Conservation (phyloP, 139 green algal genomes). For the Coelastrella sp. region DNA sequence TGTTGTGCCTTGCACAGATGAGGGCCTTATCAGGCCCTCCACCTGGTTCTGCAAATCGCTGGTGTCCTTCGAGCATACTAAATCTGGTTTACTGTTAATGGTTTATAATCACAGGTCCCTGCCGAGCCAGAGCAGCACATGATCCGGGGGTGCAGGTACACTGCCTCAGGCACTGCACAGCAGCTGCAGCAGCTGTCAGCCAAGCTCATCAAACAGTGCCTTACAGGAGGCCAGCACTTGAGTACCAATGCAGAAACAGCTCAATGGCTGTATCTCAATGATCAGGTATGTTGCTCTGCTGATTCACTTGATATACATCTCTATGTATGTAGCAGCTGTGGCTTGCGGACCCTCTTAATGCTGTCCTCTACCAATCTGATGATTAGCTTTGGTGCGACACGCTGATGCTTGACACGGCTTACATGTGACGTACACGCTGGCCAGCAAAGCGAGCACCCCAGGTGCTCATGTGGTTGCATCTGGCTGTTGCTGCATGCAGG, state of each 20-base stretch:
- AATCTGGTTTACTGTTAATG: background rate
- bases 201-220: constrained; percentile 20
- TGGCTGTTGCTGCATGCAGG: background rate
- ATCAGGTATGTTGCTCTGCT: background rate
- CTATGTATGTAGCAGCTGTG: background rate
- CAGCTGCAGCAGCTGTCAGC: constrained; percentile 26
- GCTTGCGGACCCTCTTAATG: background rate
- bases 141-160: background rate
- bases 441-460: no score
- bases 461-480: background rate
- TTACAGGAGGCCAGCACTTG: background rate
- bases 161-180: background rate
- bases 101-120: background rate
- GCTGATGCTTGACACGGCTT: no score
- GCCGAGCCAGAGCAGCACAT: constrained; percentile 9
- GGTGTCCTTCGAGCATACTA: background rate
- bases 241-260: background rate
- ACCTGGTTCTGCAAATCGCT: no score
- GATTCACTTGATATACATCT: background rate
- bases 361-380: background rate
- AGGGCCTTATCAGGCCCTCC: no score
- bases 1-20: no score
- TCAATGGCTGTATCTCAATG: constrained; percentile 21
- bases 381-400: no score
- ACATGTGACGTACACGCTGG: no score